Evolutionary conservation across 805 yeast genomes (phyloP).

Genomic region (Metschnikowia gelsemii): DNA sequence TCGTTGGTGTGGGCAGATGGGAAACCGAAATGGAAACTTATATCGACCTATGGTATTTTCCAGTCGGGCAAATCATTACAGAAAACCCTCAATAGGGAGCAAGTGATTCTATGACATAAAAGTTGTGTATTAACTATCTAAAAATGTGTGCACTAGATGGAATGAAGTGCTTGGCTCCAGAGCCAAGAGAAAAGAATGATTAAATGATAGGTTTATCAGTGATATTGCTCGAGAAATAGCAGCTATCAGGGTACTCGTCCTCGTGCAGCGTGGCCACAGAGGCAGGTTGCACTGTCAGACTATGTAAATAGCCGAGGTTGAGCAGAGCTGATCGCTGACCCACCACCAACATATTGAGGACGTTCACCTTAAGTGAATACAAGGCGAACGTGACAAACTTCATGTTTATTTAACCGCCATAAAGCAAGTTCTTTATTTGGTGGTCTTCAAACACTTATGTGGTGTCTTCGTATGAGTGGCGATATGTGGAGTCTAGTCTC

Average conservation of each 20-base stretch:
- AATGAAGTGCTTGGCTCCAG: not conserved
- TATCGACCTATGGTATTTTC: conserved; percentile 29
- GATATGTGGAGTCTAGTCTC: too few relatives aligned
- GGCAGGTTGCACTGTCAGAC: conserved; percentile 30
- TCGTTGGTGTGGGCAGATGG: conserved; percentile 35
- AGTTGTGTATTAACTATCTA: conserved; percentile 4
- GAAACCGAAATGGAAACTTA: conserved; percentile 26
- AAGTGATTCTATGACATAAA: not conserved
- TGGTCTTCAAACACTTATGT: too few relatives aligned
- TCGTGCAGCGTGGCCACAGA: conserved; percentile 27
- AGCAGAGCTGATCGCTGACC: conserved; percentile 35
- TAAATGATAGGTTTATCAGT: conserved; percentile 32
- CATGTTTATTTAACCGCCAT: conserved; percentile 23
- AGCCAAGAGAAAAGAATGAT: not conserved
- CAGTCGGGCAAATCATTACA: conserved; percentile 1
- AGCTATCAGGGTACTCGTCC: conserved; percentile 27
- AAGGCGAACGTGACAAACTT: conserved; percentile 33
- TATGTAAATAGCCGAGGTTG: conserved; percentile 32
- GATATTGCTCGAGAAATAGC: conserved; percentile 25
- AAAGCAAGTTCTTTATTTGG: too few relatives aligned
- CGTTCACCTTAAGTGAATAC: conserved; percentile 38
- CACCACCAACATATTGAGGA: conserved; percentile 35
- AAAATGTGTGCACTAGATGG: not conserved
- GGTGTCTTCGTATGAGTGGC: too few relatives aligned
- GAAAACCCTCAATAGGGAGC: not conserved